Evolutionary conservation across 1,284 basidiomycete species (phyloP), one percentile per base, ranked within the genome.

Genomic region (Moesziomyces parantarcticus): DNA sequence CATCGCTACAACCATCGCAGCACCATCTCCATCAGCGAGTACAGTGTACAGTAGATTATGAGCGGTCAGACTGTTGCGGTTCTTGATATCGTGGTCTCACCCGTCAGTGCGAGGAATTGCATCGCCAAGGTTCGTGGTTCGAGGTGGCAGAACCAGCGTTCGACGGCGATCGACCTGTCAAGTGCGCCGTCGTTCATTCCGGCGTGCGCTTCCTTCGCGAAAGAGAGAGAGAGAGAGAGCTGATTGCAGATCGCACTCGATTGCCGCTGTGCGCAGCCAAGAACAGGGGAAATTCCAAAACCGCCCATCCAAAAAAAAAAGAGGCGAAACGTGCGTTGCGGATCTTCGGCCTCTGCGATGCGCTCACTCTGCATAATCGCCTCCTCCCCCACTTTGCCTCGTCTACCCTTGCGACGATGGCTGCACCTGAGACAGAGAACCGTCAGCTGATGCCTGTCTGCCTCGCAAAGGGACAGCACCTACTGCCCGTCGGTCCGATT

Each of bases 291-390:
- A 39, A 18, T 39, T 18, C 13, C 36, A 18, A 16, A 39, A 16
- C 14, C 16, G 36, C 16, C 6, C 36, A 39, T 32, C 29, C 16
- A 39, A 39, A 39, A 39, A 39, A 18, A n/a, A 13, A n/a, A 4
- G 1, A 7, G 47, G 34, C 16, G 6, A 39, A 39, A 39, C 26
- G 25, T 49, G 41, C 14, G 45, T 59, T n/a, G 58, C 58, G 41
- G 58, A 59, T 59, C 58, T 16, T 26, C 25, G 23, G 11, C 20
- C 43, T 48, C 18, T 47, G 41, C 23, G 29, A 60, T 60, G 50
- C 51, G 58, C 50, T 60, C 58, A 60, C 41, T 43, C 40, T 48
- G 58, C 58, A 60, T 53, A 25, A 59, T 11, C n/a, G n/a, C 13
- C 32, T 47, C 34, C 21, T 14, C 18, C 16, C 8, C 16, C 7